phyloP scores from a whole-genome alignment of 192 early-diverging fungal genomes.

The Linderina pennispora region DNA sequence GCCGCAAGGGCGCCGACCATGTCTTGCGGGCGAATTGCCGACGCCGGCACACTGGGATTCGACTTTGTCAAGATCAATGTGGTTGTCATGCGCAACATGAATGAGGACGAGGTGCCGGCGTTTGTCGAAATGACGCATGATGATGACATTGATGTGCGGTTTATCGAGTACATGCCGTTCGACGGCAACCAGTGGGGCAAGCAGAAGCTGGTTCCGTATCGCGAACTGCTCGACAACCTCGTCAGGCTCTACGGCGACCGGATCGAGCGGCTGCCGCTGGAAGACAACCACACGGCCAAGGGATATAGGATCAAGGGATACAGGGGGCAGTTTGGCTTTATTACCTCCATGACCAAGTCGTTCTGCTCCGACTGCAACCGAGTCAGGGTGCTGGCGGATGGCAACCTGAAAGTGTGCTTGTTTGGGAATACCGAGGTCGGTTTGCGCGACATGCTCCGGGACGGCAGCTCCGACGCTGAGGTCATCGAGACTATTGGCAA shows the following conservation, averaged over 20 bases:
- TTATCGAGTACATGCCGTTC: slow-evolving; percentile 99
- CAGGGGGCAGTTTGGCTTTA: slow-evolving; percentile 89
- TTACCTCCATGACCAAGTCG: slow-evolving; percentile 96
- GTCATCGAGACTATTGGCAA: slow-evolving; percentile 63
- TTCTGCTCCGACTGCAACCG: slow-evolving; percentile 95
- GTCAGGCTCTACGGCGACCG: slow-evolving; percentile 46
- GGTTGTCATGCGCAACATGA: slow-evolving; percentile 86
- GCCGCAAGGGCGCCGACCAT: slow-evolving; percentile 72
- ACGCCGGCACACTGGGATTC: slow-evolving; percentile 59
- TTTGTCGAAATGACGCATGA: slow-evolving; percentile 85
- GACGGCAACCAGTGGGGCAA: slow-evolving; percentile 90
- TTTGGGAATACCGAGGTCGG: slow-evolving; percentile 92
- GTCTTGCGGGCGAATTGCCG: slow-evolving; percentile 74
- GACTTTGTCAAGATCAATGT: slow-evolving; percentile 84
- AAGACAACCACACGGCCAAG: slow-evolving; percentile 74
- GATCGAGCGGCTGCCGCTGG: slow-evolving; percentile 60
- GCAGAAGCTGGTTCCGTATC: slow-evolving; percentile 79
- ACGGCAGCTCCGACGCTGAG: slow-evolving; percentile 53
- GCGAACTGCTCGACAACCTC: slow-evolving; percentile 64
- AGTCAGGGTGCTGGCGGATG: slow-evolving; percentile 88
- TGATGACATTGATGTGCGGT: slow-evolving; percentile 70
- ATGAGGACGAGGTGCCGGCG: slow-evolving; percentile 73
- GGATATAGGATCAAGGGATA: slow-evolving; percentile 73
- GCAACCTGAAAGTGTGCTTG: slow-evolving; percentile 88
- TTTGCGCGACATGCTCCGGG: slow-evolving; percentile 72